Base-by-base conservation (phyloP, 2,329 filamentous ascomycete species). In the Neofusicoccum sp. region DNA sequence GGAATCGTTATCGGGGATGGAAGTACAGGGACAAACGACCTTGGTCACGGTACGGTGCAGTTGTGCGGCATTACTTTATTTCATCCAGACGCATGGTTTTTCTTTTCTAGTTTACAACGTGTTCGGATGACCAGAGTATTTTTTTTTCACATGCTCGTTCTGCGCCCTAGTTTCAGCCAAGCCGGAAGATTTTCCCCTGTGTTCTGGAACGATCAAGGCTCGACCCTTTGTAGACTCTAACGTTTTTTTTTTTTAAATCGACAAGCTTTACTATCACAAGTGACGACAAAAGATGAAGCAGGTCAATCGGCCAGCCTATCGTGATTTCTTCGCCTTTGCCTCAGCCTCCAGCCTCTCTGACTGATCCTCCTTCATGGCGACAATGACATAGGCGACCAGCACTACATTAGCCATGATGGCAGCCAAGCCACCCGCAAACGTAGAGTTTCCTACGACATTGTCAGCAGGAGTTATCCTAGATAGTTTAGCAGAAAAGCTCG, bases 371-470 rank as follows among this genome's bases (percentile, higher is more conserved):
- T 85, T 88, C 85, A 97, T 93, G 3, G 95, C 95, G 22, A 97
- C 92, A 63, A 97, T 80, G 47, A 98, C 87, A 77, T 98, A 99
- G n/a, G 85, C 87, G 63, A 98, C 85, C 56, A 99, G 81, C 3
- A 99, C 92, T 1, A 96, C 85, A 70, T 99, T 99, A 11, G 95
- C 95, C 75, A 96, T 87, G 56, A 98, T 79, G 22, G 95, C 95
- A 1, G 95, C 95, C 37, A 90, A 81, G 0, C 87, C 93, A 12
- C 93, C 95, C 3, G 93, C 92, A 70, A 88, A 94, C 1, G 93
- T 96, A 12, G 92, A 85, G 77, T 97, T 97, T 68, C 93, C 94
- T 96, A 63, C 52, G 9, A 22, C 16, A 22, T 50, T 62, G 48
- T 52, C 28, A 61, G 41, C 34, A 6, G 1, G n/a, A n/a, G n/a